Conservation (phyloP, 345 rosid genomes). For the Arabidopsis arenosa region DNA sequence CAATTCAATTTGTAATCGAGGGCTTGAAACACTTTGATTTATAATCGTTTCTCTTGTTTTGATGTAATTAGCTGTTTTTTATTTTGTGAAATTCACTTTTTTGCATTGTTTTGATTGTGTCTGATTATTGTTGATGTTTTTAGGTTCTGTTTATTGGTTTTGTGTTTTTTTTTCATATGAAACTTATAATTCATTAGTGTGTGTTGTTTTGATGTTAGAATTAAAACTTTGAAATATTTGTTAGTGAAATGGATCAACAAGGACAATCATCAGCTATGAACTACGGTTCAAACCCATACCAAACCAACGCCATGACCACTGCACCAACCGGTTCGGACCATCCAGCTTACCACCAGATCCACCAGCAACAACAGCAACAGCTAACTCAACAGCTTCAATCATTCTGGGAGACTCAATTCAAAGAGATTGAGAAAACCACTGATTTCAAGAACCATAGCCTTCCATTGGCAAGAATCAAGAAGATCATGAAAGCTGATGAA, state of each 20-base stretch:
- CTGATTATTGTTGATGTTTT: neutral
- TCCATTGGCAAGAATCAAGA: conserved; percentile 92
- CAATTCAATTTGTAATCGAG: neutral
- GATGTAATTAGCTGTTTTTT: neutral
- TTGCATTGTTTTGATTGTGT: too few relatives aligned
- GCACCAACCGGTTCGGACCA: conserved; percentile 52
- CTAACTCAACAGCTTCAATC: conserved; percentile 84
- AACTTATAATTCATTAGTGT: neutral
- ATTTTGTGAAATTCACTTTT: neutral
- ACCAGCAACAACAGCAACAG: conserved; percentile 92
- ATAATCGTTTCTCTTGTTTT: neutral
- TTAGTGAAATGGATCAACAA: conserved; percentile 71
- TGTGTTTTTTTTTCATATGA: neutral
- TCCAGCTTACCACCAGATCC: conserved; percentile 68
- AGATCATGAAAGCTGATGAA: conserved; percentile 99
- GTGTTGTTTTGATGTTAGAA: neutral
- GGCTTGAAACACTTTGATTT: neutral
- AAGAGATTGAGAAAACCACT: conserved; percentile 73
- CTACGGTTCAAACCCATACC: conserved; percentile 68
- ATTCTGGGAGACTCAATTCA: conserved; percentile 82
- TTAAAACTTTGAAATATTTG: neutral
- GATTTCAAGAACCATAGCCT: conserved; percentile 94
- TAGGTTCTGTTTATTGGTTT: neutral
- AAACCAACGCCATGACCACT: conserved; percentile 59
- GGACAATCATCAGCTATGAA: conserved; percentile 71